Evolutionary conservation across 140 eudicot species (phyloP).

Genomic region (Stevia rebaudiana): DNA sequence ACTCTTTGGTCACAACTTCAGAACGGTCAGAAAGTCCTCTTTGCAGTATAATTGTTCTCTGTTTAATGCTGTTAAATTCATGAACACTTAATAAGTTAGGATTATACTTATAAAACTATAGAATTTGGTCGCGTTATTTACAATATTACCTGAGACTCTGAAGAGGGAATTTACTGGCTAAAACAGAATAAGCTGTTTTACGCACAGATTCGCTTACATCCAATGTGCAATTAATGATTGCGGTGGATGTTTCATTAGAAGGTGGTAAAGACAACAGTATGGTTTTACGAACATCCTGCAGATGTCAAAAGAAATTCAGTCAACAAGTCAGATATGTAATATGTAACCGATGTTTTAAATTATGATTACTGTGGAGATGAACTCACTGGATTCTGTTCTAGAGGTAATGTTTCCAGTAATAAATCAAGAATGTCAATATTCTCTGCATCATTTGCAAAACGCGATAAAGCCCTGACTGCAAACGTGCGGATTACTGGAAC

Average conservation of each 20-base stretch:
- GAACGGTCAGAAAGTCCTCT: constrained; percentile 97
- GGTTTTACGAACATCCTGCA: constrained; percentile 93
- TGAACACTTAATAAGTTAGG: constrained; percentile 2
- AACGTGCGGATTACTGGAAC: constrained; percentile 64
- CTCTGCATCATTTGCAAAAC: constrained; percentile 81
- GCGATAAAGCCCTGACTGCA: constrained; percentile 84
- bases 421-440: constrained; percentile 80
- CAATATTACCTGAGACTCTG: constrained; percentile 80
- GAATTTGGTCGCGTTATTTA: neutral
- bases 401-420: constrained; percentile 54
- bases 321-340: neutral
- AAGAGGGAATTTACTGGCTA: constrained; percentile 86
- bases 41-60: constrained; percentile 67
- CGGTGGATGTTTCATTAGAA: constrained; percentile 59
- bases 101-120: neutral
- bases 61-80: constrained; percentile 57
- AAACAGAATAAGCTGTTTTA: constrained; percentile 73
- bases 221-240: constrained; percentile 70
- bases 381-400: constrained; percentile 78
- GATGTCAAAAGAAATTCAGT: neutral
- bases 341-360: neutral
- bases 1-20: constrained; percentile 64
- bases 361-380: neutral
- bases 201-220: constrained; percentile 90
- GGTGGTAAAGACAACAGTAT: constrained; percentile 82